Evolutionary conservation across 192 early-diverging fungal genomes (phyloP).

Genomic region (Chytriomyces confervae): DNA sequence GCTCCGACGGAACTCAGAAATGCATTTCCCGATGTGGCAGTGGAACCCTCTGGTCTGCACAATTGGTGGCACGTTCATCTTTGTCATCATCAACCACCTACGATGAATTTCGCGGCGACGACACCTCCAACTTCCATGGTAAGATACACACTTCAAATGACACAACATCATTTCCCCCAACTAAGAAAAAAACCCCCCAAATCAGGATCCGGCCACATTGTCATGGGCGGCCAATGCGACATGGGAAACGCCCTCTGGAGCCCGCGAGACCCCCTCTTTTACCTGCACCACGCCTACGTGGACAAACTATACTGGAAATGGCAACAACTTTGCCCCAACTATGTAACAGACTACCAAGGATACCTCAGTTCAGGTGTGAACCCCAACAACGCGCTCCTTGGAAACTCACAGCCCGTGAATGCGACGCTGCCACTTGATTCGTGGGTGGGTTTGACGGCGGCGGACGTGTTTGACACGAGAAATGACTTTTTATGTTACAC

Average conservation of each 20-base stretch:
- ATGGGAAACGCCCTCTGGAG: not conserved
- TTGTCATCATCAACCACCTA: not conserved
- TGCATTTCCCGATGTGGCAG: not conserved
- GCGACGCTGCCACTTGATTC: not conserved
- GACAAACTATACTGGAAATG: constrained; percentile 37
- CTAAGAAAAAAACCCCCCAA: no score
- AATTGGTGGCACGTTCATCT: not conserved
- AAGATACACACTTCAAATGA: no score
- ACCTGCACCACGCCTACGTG: constrained; percentile 8
- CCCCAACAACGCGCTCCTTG: not conserved
- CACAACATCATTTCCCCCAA: no score
- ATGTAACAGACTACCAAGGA: constrained; percentile 8
- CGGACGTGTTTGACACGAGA: constrained; percentile 19
- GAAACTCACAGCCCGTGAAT: not conserved
- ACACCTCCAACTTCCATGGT: constrained; percentile 4
- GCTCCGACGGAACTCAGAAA: not conserved
- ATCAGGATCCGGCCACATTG: not conserved
- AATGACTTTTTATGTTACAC: no score
- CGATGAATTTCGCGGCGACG: constrained; percentile 3
- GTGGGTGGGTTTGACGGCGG: not conserved
- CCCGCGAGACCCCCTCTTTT: no score
- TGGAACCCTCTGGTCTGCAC: not conserved
- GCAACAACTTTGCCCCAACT: constrained; percentile 19
- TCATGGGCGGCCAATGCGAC: no score
- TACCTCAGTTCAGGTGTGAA: not conserved